Percentiles rank a stretch among this genome's conserved stretches.
These are phyloP conservation scores for Yamadazyma takamatsuzukensis DNA, from an alignment of 805 yeast genomes.

Conservation along the genomic window DNA sequence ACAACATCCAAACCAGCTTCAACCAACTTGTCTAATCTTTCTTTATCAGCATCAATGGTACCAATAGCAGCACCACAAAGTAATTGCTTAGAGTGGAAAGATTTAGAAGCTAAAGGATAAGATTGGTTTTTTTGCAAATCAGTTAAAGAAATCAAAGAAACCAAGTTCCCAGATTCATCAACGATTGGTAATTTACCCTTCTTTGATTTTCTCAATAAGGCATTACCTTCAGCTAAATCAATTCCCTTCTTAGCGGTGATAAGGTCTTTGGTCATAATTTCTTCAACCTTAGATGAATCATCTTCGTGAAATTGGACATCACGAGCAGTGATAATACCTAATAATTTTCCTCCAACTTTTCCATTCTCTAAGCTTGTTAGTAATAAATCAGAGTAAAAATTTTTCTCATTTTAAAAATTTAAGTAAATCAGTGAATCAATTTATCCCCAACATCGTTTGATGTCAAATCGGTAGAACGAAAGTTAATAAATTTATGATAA, in stretches of 20 bases:
- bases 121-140: constrained; percentile 94
- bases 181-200: constrained; percentile 97
- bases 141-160: constrained; percentile 88
- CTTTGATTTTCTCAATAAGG: constrained; percentile 84
- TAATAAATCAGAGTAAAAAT: constrained; percentile 9
- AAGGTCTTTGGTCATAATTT: constrained; percentile 86
- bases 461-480: constrained; percentile 98
- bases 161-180: constrained; percentile 69
- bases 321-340: constrained; percentile 96
- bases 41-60: constrained; percentile 84
- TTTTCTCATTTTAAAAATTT: background rate
- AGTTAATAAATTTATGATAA: constrained; percentile 55
- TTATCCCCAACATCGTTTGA: constrained; percentile 97
- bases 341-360: constrained; percentile 77
- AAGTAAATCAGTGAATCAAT: constrained; percentile 18
- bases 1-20: constrained; percentile 98
- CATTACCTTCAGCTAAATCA: constrained; percentile 81
- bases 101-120: constrained; percentile 93
- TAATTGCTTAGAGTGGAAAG: constrained; percentile 88
- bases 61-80: constrained; percentile 99
- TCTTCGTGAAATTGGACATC: constrained; percentile 94
- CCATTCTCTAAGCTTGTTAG: constrained; percentile 67
- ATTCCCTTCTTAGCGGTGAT: constrained; percentile 83
- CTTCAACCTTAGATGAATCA: constrained; percentile 55
- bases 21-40: constrained; percentile 77